Evolutionary conservation across 2,329 filamentous ascomycete genomes (phyloP).

Genomic region (Fusarium papillatum): DNA sequence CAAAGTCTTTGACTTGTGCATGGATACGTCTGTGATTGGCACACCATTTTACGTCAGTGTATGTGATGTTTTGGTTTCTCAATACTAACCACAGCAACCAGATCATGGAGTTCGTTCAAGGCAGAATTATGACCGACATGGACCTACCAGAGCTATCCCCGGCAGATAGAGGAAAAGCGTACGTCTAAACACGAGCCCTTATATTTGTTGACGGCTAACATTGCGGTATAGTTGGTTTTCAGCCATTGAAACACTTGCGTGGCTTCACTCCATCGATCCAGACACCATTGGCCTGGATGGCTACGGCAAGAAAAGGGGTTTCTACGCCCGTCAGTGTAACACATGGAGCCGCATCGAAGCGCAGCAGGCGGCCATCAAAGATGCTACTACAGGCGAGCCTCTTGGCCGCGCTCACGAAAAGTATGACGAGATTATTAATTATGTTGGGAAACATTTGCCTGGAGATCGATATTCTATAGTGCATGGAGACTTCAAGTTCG

Average conservation of each 20-base stretch:
- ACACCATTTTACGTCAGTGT: conserved; percentile 17
- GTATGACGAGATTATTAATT: conserved; percentile 4
- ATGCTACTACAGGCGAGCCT: conserved; percentile 1
- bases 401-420: conserved; percentile 9
- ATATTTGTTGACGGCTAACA: no score
- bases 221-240: conserved; percentile 3
- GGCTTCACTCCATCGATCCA: conserved; percentile 16
- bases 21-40: conserved; percentile 17
- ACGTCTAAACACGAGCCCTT: no score
- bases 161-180: conserved; percentile 5
- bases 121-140: conserved; percentile 16
- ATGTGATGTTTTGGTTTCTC: no score
- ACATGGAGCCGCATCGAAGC: conserved; percentile 14
- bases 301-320: conserved; percentile 6
- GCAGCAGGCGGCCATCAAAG: conserved; percentile 8
- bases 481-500: conserved; percentile 28
- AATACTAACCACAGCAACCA: no score
- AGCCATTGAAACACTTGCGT: conserved; percentile 14
- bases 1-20: conserved; percentile 18
- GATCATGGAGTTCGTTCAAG: conserved; percentile 22
- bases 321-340: conserved; percentile 21
- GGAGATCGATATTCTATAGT: conserved; percentile 11
- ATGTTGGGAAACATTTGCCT: neutral
- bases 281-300: conserved; percentile 1
- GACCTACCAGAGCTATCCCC: conserved; percentile 4